Base-by-base conservation (phyloP, 2,329 filamentous ascomycete genomes). In the Cylindrodendrum hubeiense region DNA sequence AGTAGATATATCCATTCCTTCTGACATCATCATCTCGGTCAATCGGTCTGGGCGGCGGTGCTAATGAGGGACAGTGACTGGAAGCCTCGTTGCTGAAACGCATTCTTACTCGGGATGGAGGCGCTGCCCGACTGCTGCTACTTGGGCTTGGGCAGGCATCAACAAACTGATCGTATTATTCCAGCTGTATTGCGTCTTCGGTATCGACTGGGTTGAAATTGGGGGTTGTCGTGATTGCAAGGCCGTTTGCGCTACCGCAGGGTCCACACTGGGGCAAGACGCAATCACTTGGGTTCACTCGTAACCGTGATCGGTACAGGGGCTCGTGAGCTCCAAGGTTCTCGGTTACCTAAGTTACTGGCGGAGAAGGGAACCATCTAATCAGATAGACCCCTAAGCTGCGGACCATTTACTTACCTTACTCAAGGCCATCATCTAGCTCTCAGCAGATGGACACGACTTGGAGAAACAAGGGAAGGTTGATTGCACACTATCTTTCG, bases 321-420 rank as follows among this genome's bases (percentile, higher is more conserved):
- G 10, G 28, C 28, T 30, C 7, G 28, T 30, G 3, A 9, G 10
- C 10, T 30, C 28, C 10, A 9, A 2, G 28, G 28, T 30, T 30
- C 28, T 30, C 28, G 10, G 28, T 9, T 30, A 30, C 28, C 28
- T 15, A 22, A 46, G 17, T 24, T 57, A 5, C 55, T 58, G 1
- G 55, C 26, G 6, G 28, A 58, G 44, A 47, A 58, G 19, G 55
- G 46, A 9, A 58, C 21, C 21, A 24, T 58, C 3, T 39, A 50
- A 13, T 43, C 51, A 4, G 51, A 54, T 28, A 12, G 51, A 22
- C 51, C 51, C 3, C 22, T 22, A 5, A 54, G 22, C 17, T 54
- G 43, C 15, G 51, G 22, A 21, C 2, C 21, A 41, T 5, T 17
- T 41, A 4, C n/a, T 54, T 26, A 54, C 51, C 5, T 54, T 26